Evolutionary conservation across 164 flowering plant species (phyloP).

Genomic region (Vitis rotundifolia): DNA sequence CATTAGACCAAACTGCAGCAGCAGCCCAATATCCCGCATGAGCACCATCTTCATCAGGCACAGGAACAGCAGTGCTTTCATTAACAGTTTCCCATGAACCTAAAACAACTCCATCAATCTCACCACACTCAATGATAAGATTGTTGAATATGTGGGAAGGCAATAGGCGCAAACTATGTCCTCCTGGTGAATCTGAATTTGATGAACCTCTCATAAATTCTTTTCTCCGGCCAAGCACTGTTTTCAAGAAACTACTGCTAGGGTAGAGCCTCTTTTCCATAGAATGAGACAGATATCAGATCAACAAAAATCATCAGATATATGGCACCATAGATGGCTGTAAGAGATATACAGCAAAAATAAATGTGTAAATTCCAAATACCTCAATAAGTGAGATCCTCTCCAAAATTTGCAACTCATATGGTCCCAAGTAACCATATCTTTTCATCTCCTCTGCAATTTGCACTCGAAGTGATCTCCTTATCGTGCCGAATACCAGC

Average conservation of each 20-base stretch:
- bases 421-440: conserved; percentile 66
- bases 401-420: conserved; percentile 72
- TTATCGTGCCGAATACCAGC: conserved; percentile 78
- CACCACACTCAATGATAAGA: conserved; percentile 68
- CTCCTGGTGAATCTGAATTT: conserved; percentile 26
- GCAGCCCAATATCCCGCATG: conserved; percentile 87
- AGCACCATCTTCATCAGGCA: conserved; percentile 47
- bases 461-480: conserved; percentile 78
- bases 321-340: background rate
- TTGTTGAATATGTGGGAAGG: conserved; percentile 34
- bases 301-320: conserved; percentile 4
- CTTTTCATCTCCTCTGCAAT: conserved; percentile 71
- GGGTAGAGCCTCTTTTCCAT: conserved; percentile 81
- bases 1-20: conserved; percentile 85
- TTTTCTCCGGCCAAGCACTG: conserved; percentile 47
- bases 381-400: conserved; percentile 85
- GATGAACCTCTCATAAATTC: conserved; percentile 30
- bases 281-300: conserved; percentile 1
- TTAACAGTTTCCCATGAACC: conserved; percentile 72
- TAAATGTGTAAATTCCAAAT: conserved; percentile 4
- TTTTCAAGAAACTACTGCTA: conserved; percentile 81
- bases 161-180: conserved; percentile 35
- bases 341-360: conserved; percentile 8
- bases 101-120: conserved; percentile 89
- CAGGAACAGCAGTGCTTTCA: conserved; percentile 35